phyloP scores from a whole-genome alignment of 192 early-diverging fungal genomes.

The Spizellomyces punctatus region DNA sequence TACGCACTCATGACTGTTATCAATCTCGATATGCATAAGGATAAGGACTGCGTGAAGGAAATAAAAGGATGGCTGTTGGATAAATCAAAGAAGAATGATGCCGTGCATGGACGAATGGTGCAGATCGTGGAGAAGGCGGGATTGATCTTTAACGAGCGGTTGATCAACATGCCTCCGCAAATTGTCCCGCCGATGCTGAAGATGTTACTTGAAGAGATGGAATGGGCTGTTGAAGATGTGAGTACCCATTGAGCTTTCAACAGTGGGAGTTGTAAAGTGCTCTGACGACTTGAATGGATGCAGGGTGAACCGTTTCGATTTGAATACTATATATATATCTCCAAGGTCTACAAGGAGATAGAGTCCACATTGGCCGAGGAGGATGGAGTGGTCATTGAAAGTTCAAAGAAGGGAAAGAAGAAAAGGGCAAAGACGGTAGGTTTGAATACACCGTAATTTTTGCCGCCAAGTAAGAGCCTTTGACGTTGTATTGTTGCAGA shows the following conservation, averaged over 20 bases:
- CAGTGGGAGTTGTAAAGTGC: too few relatives aligned
- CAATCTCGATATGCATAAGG: slow-evolving; percentile 68
- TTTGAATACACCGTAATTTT: neutral
- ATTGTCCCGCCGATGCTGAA: slow-evolving; percentile 88
- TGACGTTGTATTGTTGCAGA: too few relatives aligned
- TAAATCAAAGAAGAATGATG: slow-evolving; percentile 50
- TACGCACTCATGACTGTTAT: slow-evolving; percentile 82
- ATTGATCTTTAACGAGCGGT: slow-evolving; percentile 80
- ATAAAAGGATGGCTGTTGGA: slow-evolving; percentile 65
- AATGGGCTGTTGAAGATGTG: slow-evolving; percentile 73
- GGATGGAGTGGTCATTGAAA: slow-evolving; percentile 44
- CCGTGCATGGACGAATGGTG: slow-evolving; percentile 11
- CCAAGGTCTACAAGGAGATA: slow-evolving; percentile 81
- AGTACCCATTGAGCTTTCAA: slow-evolving; percentile 6
- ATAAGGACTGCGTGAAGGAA: slow-evolving; percentile 19
- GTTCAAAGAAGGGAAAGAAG: slow-evolving; percentile 42
- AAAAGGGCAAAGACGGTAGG: slow-evolving; percentile 31
- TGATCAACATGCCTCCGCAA: slow-evolving; percentile 97
- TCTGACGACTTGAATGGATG: neutral
- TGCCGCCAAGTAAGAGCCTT: neutral
- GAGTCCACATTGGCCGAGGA: slow-evolving; percentile 63
- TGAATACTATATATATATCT: slow-evolving; percentile 79
- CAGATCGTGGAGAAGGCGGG: neutral
- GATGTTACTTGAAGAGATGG: slow-evolving; percentile 84
- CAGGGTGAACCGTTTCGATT: slow-evolving; percentile 76